Evolutionary conservation across 192 early-diverging fungal species (phyloP).

Genomic region (Mortierella claussenii): DNA sequence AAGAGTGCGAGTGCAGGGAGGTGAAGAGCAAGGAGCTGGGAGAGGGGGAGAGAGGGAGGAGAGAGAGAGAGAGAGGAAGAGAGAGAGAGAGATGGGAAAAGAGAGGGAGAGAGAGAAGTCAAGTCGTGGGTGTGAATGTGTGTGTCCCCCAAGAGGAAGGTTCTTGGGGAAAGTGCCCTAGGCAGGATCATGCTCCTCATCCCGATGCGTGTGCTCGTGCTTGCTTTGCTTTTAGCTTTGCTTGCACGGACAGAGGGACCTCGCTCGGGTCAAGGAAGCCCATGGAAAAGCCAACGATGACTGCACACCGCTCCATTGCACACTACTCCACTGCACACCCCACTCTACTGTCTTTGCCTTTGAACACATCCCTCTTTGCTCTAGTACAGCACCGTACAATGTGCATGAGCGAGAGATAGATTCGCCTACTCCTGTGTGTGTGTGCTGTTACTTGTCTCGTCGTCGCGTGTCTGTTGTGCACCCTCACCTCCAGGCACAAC

Average conservation of each 20-base stretch:
- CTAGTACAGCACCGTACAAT: too few species aligned
- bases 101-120: not conserved
- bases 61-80: not conserved
- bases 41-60: not conserved
- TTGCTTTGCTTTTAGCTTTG: too few species aligned
- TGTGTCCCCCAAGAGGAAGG: not conserved
- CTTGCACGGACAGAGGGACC: too few species aligned
- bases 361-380: not conserved
- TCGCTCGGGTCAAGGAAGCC: conserved; percentile 3
- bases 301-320: not conserved
- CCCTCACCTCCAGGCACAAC: too few species aligned
- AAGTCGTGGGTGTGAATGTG: not conserved
- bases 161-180: too few species aligned
- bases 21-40: not conserved
- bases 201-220: conserved; percentile 4
- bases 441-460: too few species aligned
- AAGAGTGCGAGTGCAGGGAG: not conserved
- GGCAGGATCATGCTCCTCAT: not conserved
- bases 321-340: not conserved
- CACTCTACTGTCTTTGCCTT: not conserved
- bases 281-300: too few species aligned
- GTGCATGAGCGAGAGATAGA: too few species aligned
- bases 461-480: too few species aligned
- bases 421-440: too few species aligned
- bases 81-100: not conserved